Conservation (phyloP, 2,329 filamentous ascomycete species). For the Microcera coccophila region DNA sequence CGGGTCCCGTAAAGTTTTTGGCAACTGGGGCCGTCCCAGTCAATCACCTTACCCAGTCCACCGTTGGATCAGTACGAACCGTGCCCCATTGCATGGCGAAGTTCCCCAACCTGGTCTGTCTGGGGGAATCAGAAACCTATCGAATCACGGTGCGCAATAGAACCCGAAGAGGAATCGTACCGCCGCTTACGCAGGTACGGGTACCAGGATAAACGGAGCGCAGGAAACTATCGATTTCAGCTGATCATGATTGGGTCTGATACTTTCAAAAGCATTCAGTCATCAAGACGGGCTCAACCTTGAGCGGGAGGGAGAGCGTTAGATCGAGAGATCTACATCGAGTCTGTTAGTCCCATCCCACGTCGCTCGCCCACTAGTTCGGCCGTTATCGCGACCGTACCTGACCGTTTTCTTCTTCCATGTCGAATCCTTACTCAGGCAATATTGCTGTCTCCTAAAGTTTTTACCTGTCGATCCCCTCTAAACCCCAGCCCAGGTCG, state of each 20-base stretch:
- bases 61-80: too few species aligned
- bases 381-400: too few species aligned
- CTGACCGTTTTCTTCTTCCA: too few species aligned
- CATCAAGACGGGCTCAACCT: not conserved
- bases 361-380: too few species aligned
- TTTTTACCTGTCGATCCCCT: not conserved
- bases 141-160: not conserved
- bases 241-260: constrained; percentile 2
- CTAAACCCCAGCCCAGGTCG: not conserved
- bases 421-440: not conserved
- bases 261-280: not conserved
- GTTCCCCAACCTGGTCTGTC: not conserved
- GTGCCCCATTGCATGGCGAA: too few species aligned
- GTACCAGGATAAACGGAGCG: constrained; percentile 16
- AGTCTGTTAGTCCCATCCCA: not conserved
- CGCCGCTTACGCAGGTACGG: constrained; percentile 25
- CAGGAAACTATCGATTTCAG: constrained; percentile 14
- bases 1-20: not conserved
- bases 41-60: too few species aligned
- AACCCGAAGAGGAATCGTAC: constrained; percentile 13
- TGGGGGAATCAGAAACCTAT: constrained; percentile 1
- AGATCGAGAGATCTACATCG: not conserved
- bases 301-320: constrained; percentile 1
- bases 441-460: not conserved
- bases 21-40: not conserved